phyloP scores from a whole-genome alignment of 2,329 filamentous ascomycete genomes.

The Ophiocordyceps polyrhachis-furcata region DNA sequence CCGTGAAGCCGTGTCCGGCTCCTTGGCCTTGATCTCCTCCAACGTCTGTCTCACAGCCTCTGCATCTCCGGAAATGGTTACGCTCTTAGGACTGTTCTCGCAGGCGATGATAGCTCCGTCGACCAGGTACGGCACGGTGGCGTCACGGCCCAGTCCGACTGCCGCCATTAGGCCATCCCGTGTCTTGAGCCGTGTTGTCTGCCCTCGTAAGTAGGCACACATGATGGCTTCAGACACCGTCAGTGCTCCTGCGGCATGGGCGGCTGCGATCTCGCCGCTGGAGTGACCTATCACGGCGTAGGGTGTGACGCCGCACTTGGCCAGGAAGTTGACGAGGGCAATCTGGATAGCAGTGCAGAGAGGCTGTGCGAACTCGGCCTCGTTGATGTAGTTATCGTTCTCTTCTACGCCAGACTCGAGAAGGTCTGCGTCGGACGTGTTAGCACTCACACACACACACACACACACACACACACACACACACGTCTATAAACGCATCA shows the following conservation, averaged over 20 bases:
- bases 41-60: not conserved
- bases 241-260: slow-evolving; percentile 4
- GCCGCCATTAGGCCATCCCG: slow-evolving; percentile 8
- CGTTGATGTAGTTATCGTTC: slow-evolving; percentile 11
- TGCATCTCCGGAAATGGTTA: not conserved
- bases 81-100: not conserved
- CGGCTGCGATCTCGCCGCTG: not conserved
- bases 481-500: no score
- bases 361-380: slow-evolving; percentile 8
- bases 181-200: slow-evolving; percentile 1
- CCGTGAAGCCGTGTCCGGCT: slow-evolving; percentile 8
- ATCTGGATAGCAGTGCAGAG: not conserved
- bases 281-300: not conserved
- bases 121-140: slow-evolving; percentile 8
- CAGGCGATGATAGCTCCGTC: slow-evolving; percentile 2
- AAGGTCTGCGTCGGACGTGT: slow-evolving; percentile 5
- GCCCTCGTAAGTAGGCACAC: slow-evolving; percentile 17
- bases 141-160: slow-evolving; percentile 12
- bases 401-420: slow-evolving; percentile 8
- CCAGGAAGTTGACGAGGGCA: not conserved
- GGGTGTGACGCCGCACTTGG: not conserved
- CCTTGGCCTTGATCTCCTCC: not conserved
- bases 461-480: no score
- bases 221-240: slow-evolving; percentile 12
- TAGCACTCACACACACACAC: not conserved